Percentiles rank a stretch among this genome's conserved stretches.
phyloP scores from a whole-genome alignment of 768 basidiomycete genomes.

The Mycena epipterygia region DNA sequence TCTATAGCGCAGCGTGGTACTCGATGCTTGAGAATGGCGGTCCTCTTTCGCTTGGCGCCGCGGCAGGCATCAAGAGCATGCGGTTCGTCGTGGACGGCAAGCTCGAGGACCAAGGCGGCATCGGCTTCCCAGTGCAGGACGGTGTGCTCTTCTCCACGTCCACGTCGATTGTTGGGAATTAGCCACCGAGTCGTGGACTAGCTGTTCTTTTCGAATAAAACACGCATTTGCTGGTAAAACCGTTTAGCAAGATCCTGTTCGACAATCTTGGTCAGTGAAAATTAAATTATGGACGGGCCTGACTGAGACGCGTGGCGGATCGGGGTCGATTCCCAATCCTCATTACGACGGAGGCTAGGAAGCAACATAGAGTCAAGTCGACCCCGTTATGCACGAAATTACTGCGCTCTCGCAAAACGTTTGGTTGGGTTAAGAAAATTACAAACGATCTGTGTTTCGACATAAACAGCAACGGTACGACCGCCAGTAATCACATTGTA shows the following conservation, averaged over 20 bases:
- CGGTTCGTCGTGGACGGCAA: neutral
- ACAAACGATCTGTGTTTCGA: neutral
- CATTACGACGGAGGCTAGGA: neutral
- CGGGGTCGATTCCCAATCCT: too few relatives aligned
- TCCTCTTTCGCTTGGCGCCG: neutral
- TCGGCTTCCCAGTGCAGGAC: slow-evolving; percentile 6
- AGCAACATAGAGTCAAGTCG: too few relatives aligned
- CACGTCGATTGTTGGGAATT: slow-evolving; percentile 5
- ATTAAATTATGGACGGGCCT: too few relatives aligned
- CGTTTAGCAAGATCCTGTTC: neutral
- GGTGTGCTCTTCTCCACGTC: neutral
- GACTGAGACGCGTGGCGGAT: too few relatives aligned
- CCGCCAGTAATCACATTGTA: neutral
- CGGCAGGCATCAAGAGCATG: slow-evolving; percentile 6
- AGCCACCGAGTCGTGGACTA: slow-evolving; percentile 9
- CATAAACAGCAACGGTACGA: neutral
- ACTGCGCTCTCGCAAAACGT: neutral
- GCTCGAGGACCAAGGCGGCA: too few relatives aligned
- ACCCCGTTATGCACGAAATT: neutral
- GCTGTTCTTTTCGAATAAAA: slow-evolving; percentile 9
- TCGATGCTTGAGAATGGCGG: neutral
- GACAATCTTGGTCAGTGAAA: neutral
- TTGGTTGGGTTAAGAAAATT: neutral
- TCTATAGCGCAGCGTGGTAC: neutral
- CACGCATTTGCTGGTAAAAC: neutral